phyloP scores from a whole-genome alignment of 2,329 filamentous ascomycete genomes.

The Podosphaera xanthii region DNA sequence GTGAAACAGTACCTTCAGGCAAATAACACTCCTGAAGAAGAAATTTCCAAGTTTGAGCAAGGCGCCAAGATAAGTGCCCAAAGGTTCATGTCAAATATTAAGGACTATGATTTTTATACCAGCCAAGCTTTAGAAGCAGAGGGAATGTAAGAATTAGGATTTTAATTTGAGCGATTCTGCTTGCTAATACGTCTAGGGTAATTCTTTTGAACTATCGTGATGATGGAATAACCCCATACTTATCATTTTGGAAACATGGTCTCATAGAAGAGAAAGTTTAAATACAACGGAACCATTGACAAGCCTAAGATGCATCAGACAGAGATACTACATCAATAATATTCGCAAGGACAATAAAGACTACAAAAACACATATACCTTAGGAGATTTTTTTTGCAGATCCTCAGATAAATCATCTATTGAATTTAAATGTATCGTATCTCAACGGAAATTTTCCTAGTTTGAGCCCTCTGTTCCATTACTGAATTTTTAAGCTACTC shows the following conservation, averaged over 20 bases:
- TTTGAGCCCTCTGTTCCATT: too few relatives aligned
- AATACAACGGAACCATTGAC: conserved; percentile 8
- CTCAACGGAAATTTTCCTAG: too few relatives aligned
- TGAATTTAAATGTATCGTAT: too few relatives aligned
- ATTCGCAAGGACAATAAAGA: too few relatives aligned
- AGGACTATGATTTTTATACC: conserved; percentile 87
- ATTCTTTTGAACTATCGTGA: conserved; percentile 94
- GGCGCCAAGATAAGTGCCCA: conserved; percentile 56
- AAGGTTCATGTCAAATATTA: conserved; percentile 62
- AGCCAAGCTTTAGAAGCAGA: conserved; percentile 84
- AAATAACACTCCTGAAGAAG: conserved; percentile 35
- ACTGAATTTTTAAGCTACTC: too few relatives aligned
- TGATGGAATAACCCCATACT: conserved; percentile 75
- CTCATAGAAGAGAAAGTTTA: conserved; percentile 82
- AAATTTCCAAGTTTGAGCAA: conserved; percentile 58
- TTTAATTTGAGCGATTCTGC: conserved; percentile 1
- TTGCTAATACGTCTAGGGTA: conserved; percentile 21
- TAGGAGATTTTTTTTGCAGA: too few relatives aligned
- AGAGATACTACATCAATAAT: too few relatives aligned
- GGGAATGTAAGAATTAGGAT: conserved; percentile 49
- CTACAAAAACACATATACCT: too few relatives aligned
- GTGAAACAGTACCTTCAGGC: conserved; percentile 50
- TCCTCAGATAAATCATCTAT: too few relatives aligned
- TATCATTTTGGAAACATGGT: conserved; percentile 91
- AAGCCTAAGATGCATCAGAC: background rate